Evolutionary conservation across 2,329 filamentous ascomycete species (phyloP).

Genomic region (Botrytis galanthina): DNA sequence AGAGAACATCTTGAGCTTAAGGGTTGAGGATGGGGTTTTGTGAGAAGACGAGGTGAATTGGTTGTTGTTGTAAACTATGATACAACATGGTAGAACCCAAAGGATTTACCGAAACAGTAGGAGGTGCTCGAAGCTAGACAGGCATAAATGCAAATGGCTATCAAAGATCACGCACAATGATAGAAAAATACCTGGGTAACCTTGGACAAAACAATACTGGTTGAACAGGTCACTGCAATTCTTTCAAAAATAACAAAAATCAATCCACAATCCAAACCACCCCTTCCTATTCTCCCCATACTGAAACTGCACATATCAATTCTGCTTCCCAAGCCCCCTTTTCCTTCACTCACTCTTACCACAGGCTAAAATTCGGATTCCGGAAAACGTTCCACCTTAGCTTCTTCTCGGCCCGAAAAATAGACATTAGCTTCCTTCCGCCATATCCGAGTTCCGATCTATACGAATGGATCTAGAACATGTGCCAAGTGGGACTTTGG

Average conservation of each 20-base stretch:
- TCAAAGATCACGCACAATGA: neutral
- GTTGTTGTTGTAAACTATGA: neutral
- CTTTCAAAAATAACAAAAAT: neutral
- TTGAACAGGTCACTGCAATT: neutral
- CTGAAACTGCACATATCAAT: neutral
- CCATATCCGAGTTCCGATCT: neutral
- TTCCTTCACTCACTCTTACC: neutral
- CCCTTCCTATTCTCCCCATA: neutral
- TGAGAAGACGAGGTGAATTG: neutral
- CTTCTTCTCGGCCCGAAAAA: neutral
- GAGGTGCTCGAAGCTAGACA: neutral
- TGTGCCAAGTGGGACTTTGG: neutral
- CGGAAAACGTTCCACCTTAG: neutral
- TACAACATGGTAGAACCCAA: neutral
- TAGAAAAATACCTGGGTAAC: neutral
- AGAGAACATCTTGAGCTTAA: neutral
- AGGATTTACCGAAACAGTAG: neutral
- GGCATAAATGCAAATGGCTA: neutral
- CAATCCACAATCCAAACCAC: neutral
- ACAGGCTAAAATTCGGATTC: neutral
- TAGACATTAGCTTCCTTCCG: neutral
- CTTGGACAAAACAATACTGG: neutral
- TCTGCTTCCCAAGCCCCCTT: neutral
- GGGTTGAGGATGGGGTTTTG: neutral
- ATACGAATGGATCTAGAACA: neutral